Percentiles rank a stretch among this genome's conserved stretches.
Evolutionary conservation across 139 green algal genomes (phyloP).

Genomic region (Ettlia oleoabundans): DNA sequence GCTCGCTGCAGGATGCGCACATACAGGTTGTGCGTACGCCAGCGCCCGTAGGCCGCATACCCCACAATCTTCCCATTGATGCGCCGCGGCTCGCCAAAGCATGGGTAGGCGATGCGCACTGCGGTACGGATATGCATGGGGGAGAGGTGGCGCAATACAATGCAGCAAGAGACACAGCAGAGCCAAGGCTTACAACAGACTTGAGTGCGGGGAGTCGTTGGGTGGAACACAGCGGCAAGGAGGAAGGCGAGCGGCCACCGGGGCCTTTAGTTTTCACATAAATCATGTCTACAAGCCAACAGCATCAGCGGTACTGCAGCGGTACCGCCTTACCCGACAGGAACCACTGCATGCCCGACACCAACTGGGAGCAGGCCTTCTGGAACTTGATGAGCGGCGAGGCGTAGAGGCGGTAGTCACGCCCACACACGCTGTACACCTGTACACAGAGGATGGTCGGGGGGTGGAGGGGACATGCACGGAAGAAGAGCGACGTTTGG

Average conservation of each 20-base stretch:
- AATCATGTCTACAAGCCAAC: too few relatives aligned
- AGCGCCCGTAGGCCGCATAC: conserved; percentile 14
- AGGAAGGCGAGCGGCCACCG: too few relatives aligned
- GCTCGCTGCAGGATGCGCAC: neutral
- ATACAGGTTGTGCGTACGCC: conserved; percentile 22
- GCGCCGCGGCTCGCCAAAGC: conserved; percentile 1
- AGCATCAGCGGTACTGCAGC: too few relatives aligned
- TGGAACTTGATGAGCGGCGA: conserved; percentile 21
- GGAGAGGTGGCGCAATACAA: too few relatives aligned
- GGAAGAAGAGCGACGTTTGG: too few relatives aligned
- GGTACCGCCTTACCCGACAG: conserved; percentile 9
- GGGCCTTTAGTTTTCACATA: too few relatives aligned
- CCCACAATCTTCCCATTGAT: conserved; percentile 27
- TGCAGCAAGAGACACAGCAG: neutral
- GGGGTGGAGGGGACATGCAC: too few relatives aligned
- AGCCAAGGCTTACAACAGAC: too few relatives aligned
- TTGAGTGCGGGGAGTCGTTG: too few relatives aligned
- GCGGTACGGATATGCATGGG: neutral
- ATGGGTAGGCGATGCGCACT: conserved; percentile 25
- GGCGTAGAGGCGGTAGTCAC: conserved; percentile 24
- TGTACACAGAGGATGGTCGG: too few relatives aligned
- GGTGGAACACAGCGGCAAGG: too few relatives aligned
- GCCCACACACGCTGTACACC: conserved; percentile 11
- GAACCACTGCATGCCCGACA: neutral
- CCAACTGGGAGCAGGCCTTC: conserved; percentile 13